A percentile compares a stretch with the other conserved stretches of the same genome.
phyloP scores from a whole-genome alignment of 768 basidiomycete species.

The Boletales sp. region DNA sequence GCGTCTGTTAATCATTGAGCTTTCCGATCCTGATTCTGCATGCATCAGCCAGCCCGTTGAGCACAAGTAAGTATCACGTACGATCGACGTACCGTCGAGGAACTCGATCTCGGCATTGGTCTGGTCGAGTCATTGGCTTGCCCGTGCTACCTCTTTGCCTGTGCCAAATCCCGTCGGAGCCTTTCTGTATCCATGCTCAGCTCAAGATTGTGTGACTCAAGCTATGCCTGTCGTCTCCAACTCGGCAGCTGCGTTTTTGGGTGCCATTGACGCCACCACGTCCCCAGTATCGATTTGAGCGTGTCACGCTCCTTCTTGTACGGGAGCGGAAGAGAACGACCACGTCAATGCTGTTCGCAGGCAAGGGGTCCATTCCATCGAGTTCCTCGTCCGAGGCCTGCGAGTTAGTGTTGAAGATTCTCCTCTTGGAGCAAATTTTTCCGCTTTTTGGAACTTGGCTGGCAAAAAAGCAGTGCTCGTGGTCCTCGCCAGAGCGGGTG shows the following conservation, averaged over 20 bases:
- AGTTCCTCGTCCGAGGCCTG: conserved; percentile 72
- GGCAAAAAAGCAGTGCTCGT: conserved; percentile 84
- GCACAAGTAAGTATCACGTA: conserved; percentile 6
- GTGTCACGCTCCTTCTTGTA: conserved; percentile 90
- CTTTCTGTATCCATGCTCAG: too few species aligned
- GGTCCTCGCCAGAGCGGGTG: conserved; percentile 85
- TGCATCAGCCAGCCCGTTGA: too few species aligned
- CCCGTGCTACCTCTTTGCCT: conserved; percentile 65
- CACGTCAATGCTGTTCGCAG: conserved; percentile 60
- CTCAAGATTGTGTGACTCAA: too few species aligned
- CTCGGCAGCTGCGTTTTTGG: too few species aligned
- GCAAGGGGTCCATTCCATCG: conserved; percentile 41
- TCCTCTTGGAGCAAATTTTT: conserved; percentile 58
- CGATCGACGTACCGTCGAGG: conserved; percentile 57
- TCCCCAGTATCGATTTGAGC: too few species aligned
- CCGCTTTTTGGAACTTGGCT: conserved; percentile 68
- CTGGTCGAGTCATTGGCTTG: conserved; percentile 69
- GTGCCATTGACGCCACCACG: too few species aligned
- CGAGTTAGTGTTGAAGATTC: conserved; percentile 67
- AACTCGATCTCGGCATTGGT: conserved; percentile 75
- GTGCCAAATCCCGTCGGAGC: conserved; percentile 65
- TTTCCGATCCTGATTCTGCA: too few species aligned
- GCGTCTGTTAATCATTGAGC: too few species aligned
- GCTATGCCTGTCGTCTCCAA: too few species aligned
- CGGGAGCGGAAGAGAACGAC: conserved; percentile 82